Conservation (phyloP, 768 basidiomycete genomes). For the Boletales sp. region DNA sequence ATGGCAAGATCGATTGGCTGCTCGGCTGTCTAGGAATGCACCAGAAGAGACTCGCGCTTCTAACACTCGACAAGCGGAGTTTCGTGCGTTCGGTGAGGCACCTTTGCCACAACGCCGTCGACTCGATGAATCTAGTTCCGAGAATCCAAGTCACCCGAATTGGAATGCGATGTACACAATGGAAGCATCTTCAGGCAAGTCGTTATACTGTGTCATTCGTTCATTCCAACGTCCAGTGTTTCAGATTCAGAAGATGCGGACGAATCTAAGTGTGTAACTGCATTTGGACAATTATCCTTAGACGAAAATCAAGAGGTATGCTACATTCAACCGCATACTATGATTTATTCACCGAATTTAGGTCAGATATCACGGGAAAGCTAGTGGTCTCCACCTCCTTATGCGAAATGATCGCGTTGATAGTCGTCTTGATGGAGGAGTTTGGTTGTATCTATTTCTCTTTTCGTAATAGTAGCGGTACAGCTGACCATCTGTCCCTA, state of each 20-base stretch:
- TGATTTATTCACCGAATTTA: constrained; percentile 31
- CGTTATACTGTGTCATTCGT: not conserved
- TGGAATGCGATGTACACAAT: constrained; percentile 64
- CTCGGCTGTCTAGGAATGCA: constrained; percentile 41
- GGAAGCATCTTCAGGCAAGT: constrained; percentile 36
- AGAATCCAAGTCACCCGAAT: constrained; percentile 32
- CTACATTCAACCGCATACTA: not conserved
- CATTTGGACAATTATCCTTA: constrained; percentile 66
- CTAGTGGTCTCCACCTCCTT: constrained; percentile 75
- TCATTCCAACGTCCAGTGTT: constrained; percentile 14
- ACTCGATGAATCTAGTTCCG: constrained; percentile 27
- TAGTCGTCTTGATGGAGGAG: constrained; percentile 62
- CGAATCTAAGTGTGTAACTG: constrained; percentile 45
- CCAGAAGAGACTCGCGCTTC: constrained; percentile 8
- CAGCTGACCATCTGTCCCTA: constrained; percentile 27
- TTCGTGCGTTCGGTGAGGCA: constrained; percentile 28
- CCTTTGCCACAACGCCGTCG: constrained; percentile 48
- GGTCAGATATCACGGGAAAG: constrained; percentile 82
- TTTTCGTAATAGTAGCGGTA: constrained; percentile 1
- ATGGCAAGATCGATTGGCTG: constrained; percentile 74
- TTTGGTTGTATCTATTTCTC: constrained; percentile 46
- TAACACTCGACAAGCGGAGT: constrained; percentile 13
- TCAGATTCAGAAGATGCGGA: constrained; percentile 37
- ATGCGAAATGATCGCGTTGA: constrained; percentile 63
- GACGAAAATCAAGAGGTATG: constrained; percentile 72